Evolutionary conservation across 805 yeast genomes (phyloP).

Genomic region (Pichia membranifaciens): DNA sequence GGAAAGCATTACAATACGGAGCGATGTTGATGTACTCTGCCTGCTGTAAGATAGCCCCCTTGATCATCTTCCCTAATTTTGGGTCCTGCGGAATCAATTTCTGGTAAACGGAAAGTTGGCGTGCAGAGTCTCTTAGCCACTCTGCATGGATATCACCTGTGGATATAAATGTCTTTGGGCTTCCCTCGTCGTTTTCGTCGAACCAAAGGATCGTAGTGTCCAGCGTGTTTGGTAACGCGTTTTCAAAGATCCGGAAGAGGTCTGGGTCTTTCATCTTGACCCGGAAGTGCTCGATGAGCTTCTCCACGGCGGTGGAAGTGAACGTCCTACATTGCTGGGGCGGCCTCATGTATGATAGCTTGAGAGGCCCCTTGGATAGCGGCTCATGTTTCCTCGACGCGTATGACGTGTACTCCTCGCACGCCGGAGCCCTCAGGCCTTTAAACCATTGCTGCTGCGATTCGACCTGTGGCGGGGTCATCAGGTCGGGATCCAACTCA

Average conservation of each 20-base stretch:
- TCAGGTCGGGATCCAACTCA: background rate
- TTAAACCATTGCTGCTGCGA: slow-evolving; percentile 18
- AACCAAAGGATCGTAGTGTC: slow-evolving; percentile 86
- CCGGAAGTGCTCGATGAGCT: slow-evolving; percentile 47
- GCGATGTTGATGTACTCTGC: slow-evolving; percentile 53
- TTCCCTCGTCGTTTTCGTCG: slow-evolving; percentile 20
- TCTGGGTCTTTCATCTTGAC: slow-evolving; percentile 52
- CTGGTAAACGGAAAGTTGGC: slow-evolving; percentile 75
- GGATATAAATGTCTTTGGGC: slow-evolving; percentile 67
- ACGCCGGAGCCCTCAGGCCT: slow-evolving; percentile 24
- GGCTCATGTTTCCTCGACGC: slow-evolving; percentile 53
- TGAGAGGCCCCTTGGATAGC: slow-evolving; percentile 46
- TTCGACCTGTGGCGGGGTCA: background rate
- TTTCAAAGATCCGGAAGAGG: slow-evolving; percentile 69
- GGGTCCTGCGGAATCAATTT: slow-evolving; percentile 50
- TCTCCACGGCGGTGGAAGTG: slow-evolving; percentile 54
- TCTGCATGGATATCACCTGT: slow-evolving; percentile 94
- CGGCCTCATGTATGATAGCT: slow-evolving; percentile 75
- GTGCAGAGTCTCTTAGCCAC: slow-evolving; percentile 84
- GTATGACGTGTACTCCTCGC: slow-evolving; percentile 62
- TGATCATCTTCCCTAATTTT: slow-evolving; percentile 44
- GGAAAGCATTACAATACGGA: slow-evolving; percentile 90
- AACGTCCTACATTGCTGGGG: slow-evolving; percentile 68
- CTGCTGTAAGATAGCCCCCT: slow-evolving; percentile 80
- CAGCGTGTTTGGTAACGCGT: slow-evolving; percentile 79